A percentile compares a stretch with the other conserved stretches of the same genome.
These are phyloP conservation scores for Gremmenia infestans DNA, from an alignment of 2,329 filamentous ascomycete species.

Conservation along the genomic window DNA sequence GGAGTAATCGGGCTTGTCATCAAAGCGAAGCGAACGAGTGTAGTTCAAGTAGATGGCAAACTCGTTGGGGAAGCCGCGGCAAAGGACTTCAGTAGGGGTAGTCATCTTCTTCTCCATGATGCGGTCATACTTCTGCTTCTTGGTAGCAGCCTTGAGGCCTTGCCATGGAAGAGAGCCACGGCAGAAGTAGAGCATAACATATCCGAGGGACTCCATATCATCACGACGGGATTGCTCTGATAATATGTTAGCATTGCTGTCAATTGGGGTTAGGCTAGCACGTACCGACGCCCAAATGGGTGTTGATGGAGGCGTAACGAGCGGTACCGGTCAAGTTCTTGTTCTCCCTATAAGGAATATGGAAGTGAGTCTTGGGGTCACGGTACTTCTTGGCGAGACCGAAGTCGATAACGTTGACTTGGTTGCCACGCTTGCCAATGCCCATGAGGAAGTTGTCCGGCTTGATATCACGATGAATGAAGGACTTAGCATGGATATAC, in stretches of 20 bases:
- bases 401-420: conserved; percentile 99
- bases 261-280: conserved; percentile 22
- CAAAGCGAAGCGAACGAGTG: conserved; percentile 95
- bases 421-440: conserved; percentile 97
- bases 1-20: conserved; percentile 99
- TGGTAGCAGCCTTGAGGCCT: conserved; percentile 94
- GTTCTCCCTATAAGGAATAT: conserved; percentile 99
- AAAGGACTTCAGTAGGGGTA: conserved; percentile 95
- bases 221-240: conserved; percentile 96
- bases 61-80: conserved; percentile 98
- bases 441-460: conserved; percentile 99
- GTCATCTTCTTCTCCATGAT: conserved; percentile 99
- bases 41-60: conserved; percentile 99
- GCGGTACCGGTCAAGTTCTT: conserved; percentile 99
- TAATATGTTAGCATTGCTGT: conserved; percentile 26
- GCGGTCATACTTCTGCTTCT: conserved; percentile 99
- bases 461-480: conserved; percentile 99
- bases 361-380: conserved; percentile 99
- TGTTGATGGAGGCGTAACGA: conserved; percentile 98
- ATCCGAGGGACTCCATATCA: conserved; percentile 98
- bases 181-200: conserved; percentile 99
- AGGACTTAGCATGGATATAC: conserved; percentile 99
- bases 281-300: conserved; percentile 86
- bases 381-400: conserved; percentile 99
- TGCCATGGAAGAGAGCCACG: conserved; percentile 98